Conservation (phyloP, 176 grass and related monocot species). For the Puya raimondii region DNA sequence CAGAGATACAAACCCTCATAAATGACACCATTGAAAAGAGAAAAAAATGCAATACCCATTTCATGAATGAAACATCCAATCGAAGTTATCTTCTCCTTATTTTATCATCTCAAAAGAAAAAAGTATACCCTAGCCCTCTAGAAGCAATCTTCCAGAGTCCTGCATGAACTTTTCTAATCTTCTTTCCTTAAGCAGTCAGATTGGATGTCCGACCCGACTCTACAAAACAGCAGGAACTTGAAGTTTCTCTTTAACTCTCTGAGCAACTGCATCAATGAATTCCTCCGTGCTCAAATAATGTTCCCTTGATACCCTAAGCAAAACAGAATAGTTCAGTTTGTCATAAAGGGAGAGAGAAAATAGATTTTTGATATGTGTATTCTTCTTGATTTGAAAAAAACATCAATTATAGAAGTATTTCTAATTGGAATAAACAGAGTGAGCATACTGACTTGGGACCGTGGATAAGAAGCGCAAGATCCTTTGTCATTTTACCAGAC, state of each 20-base stretch:
- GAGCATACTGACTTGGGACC: constrained; percentile 61
- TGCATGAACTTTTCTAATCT: background rate
- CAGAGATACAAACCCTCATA: background rate
- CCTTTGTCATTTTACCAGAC: constrained; percentile 96
- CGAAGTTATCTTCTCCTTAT: background rate
- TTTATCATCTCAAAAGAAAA: background rate
- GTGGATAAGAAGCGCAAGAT: constrained; percentile 92
- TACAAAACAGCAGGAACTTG: constrained; percentile 25
- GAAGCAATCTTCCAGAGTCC: background rate
- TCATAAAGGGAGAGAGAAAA: background rate
- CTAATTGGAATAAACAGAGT: no score
- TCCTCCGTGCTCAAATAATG: constrained; percentile 73
- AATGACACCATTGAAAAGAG: background rate
- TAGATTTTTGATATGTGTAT: background rate
- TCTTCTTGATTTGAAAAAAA: no score
- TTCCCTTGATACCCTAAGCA: constrained; percentile 61
- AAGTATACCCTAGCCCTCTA: background rate
- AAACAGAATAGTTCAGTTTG: constrained; percentile 6
- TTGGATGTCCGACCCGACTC: background rate
- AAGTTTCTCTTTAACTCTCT: constrained; percentile 46
- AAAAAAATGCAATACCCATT: background rate
- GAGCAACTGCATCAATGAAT: constrained; percentile 72
- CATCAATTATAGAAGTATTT: no score
- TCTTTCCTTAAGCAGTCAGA: background rate
- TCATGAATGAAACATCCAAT: background rate